Conservation (phyloP, 2,329 filamentous ascomycete species). For the Monilinia fructicola region DNA sequence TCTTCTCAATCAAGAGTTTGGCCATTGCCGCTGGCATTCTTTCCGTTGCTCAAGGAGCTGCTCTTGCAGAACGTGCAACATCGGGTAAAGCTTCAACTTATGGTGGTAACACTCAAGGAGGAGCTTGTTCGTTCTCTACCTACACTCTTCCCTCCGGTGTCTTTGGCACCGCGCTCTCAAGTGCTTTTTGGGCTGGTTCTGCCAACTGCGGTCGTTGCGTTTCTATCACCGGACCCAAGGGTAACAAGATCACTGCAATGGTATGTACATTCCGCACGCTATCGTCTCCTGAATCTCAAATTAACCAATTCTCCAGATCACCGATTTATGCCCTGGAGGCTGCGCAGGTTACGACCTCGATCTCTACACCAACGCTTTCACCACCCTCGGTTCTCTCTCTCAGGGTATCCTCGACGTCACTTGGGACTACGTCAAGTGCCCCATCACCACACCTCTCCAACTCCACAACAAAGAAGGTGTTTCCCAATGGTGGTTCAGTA, state of each 20-base stretch:
- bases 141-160: slow-evolving; percentile 60
- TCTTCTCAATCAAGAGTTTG: slow-evolving; percentile 32
- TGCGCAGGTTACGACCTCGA: slow-evolving; percentile 56
- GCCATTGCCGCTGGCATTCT: slow-evolving; percentile 27
- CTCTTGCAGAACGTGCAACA: slow-evolving; percentile 32
- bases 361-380: slow-evolving; percentile 54
- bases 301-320: slow-evolving; percentile 44
- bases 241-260: slow-evolving; percentile 63
- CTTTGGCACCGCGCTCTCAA: slow-evolving; percentile 62
- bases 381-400: slow-evolving; percentile 46
- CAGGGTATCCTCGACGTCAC: slow-evolving; percentile 50
- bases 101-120: slow-evolving; percentile 56
- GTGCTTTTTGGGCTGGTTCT: slow-evolving; percentile 55
- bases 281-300: background rate
- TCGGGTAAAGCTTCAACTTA: slow-evolving; percentile 53
- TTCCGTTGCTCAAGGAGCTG: slow-evolving; percentile 36
- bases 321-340: slow-evolving; percentile 56
- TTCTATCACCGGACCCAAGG: slow-evolving; percentile 55
- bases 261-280: slow-evolving; percentile 42
- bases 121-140: slow-evolving; percentile 62
- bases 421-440: slow-evolving; percentile 53
- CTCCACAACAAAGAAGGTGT: slow-evolving; percentile 55
- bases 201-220: slow-evolving; percentile 63
- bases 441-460: slow-evolving; percentile 49
- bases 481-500: slow-evolving; percentile 55